A percentile compares a stretch with the other conserved stretches of the same genome.
These are phyloP conservation scores for Sanguinoderma infundibulare DNA, from an alignment of 1,284 basidiomycete genomes.

Conservation along the genomic window DNA sequence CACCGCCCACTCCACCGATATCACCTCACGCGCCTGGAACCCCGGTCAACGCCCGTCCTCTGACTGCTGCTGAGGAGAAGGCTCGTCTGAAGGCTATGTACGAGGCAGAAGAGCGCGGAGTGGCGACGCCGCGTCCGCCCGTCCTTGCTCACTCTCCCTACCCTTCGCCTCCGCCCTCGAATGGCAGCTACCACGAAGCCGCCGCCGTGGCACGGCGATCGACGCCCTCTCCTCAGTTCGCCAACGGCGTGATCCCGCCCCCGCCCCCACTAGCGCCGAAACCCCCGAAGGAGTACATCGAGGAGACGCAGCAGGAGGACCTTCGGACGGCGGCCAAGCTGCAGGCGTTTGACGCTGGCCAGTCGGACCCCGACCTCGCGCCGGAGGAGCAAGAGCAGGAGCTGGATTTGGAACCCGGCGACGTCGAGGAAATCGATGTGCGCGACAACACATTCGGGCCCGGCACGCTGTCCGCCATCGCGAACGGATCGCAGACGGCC, in stretches of 20 bases:
- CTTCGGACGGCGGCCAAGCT: conserved; percentile 44
- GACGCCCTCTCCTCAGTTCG: conserved; percentile 8
- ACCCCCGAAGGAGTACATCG: conserved; percentile 76
- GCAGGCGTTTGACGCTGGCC: conserved; percentile 32
- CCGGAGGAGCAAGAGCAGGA: not conserved
- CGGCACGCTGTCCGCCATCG: conserved; percentile 10
- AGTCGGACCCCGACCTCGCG: conserved; percentile 17
- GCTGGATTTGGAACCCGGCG: conserved; percentile 6
- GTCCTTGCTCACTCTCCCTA: conserved; percentile 16
- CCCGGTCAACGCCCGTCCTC: conserved; percentile 39
- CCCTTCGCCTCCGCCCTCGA: conserved; percentile 22
- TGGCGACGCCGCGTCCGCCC: conserved; percentile 12
- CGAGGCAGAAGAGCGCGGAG: conserved; percentile 56
- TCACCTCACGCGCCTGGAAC: conserved; percentile 20
- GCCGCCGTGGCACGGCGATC: not conserved
- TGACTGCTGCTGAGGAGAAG: conserved; percentile 81
- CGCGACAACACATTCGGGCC: conserved; percentile 21
- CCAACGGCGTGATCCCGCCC: conserved; percentile 32
- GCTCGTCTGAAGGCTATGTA: conserved; percentile 66
- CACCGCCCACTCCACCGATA: conserved; percentile 37
- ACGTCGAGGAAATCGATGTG: conserved; percentile 3
- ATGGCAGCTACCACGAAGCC: conserved; percentile 19
- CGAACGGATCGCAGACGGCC: conserved; percentile 2
- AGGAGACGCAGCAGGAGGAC: conserved; percentile 76
- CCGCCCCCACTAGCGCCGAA: conserved; percentile 74